Evolutionary conservation across 768 basidiomycete genomes (phyloP).

Genomic region (Phanerochaete carnosa): DNA sequence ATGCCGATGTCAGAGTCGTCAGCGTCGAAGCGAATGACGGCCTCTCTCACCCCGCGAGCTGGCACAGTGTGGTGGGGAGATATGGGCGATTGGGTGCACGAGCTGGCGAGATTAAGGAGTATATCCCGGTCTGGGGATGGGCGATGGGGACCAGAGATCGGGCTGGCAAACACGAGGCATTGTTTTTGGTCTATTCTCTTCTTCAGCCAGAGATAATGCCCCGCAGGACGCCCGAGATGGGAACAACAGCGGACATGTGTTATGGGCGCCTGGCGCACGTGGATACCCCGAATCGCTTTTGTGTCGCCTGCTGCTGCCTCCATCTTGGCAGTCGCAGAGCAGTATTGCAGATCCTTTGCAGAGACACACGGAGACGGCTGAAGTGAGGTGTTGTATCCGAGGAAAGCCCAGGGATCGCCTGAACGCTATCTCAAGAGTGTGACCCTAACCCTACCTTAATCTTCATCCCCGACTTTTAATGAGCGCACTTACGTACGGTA

Average conservation of each 20-base stretch:
- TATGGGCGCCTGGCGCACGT: slow-evolving; percentile 3
- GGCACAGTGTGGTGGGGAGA: neutral
- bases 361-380: neutral
- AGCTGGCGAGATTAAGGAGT: neutral
- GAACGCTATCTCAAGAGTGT: neutral
- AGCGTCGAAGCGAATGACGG: slow-evolving; percentile 9
- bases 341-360: neutral
- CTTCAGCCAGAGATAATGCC: neutral
- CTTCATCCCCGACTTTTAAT: neutral
- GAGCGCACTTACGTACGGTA: neutral
- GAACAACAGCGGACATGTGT: slow-evolving; percentile 1
- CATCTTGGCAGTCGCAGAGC: neutral
- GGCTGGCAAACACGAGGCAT: slow-evolving; percentile 14
- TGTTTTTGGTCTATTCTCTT: slow-evolving; percentile 3
- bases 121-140: neutral
- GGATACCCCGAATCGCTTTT: neutral
- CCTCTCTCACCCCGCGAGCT: neutral
- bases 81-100: neutral
- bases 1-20: slow-evolving; percentile 9
- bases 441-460: neutral
- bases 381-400: neutral
- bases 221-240: slow-evolving; percentile 2
- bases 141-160: neutral
- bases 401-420: neutral
- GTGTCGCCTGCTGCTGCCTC: neutral